A percentile compares a stretch with the other conserved stretches of the same genome.
These are phyloP conservation scores for Scutellaria galericulata DNA, from an alignment of 257 asterid species.

Conservation along the genomic window DNA sequence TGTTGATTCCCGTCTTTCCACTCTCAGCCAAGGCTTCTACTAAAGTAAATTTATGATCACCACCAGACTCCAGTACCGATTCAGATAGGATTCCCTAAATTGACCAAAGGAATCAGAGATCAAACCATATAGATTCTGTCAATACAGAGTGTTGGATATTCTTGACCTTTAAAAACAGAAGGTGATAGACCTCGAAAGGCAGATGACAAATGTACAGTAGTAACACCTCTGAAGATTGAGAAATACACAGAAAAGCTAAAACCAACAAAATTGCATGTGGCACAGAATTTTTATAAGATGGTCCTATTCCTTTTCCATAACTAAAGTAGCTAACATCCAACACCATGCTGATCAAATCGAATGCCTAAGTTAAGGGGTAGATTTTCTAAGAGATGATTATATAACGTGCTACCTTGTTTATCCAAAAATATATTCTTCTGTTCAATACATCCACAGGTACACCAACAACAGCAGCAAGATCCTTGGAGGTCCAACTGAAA, in stretches of 20 bases:
- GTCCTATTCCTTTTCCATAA: conserved; percentile 5
- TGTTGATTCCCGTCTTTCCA: conserved; percentile 59
- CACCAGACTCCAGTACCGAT: conserved; percentile 62
- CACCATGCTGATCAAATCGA: conserved; percentile 18
- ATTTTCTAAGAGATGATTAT: conserved; percentile 24
- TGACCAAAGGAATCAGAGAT: conserved; percentile 32
- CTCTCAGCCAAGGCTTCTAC: conserved; percentile 71
- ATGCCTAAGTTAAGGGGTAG: background rate
- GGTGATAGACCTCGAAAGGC: background rate
- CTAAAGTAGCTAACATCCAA: conserved; percentile 20
- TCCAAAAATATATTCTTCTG: conserved; percentile 84
- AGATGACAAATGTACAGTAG: conserved; percentile 2
- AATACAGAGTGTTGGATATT: conserved; percentile 1
- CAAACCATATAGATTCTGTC: conserved; percentile 13
- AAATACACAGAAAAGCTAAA: background rate
- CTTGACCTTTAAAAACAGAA: conserved; percentile 7
- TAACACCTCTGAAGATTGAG: background rate
- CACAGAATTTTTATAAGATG: background rate
- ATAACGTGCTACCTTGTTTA: conserved; percentile 69
- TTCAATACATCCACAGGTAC: conserved; percentile 77
- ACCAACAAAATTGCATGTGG: background rate
- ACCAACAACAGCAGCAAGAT: conserved; percentile 87
- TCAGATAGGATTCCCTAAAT: conserved; percentile 86
- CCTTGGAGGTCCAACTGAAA: conserved; percentile 83
- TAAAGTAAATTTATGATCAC: conserved; percentile 62